These are phyloP conservation scores for Russula virescens DNA, from an alignment of 768 basidiomycete genomes.

Conservation along the genomic window DNA sequence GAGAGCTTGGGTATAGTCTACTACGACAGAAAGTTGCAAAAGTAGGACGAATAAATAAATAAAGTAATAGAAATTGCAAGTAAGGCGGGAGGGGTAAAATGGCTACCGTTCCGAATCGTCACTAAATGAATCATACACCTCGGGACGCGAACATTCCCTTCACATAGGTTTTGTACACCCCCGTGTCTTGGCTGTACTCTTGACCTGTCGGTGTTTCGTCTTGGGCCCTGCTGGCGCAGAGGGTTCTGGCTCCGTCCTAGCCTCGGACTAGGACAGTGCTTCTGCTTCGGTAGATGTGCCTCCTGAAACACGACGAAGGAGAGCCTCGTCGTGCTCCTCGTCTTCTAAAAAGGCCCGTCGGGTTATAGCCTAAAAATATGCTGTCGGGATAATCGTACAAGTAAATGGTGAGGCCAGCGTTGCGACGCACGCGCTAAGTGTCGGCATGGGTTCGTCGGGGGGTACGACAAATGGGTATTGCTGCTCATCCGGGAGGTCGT, in stretches of 20 bases:
- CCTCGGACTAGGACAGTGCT: too few species aligned
- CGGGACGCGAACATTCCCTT: constrained; percentile 9
- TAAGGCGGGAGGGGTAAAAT: too few species aligned
- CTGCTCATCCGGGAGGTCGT: constrained; percentile 21
- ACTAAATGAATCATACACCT: constrained; percentile 1
- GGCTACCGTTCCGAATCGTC: too few species aligned
- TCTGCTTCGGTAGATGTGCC: too few species aligned
- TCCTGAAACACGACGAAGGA: neutral
- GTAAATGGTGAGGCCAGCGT: constrained; percentile 4
- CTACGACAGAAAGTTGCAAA: too few species aligned
- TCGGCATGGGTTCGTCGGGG: constrained; percentile 19
- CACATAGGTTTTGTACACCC: constrained; percentile 3
- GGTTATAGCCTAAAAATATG: constrained; percentile 23
- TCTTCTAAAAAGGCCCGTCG: constrained; percentile 14
- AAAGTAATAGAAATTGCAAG: too few species aligned
- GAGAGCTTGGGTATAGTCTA: too few species aligned
- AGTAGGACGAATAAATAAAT: too few species aligned
- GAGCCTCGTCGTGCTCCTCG: neutral
- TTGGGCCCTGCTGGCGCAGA: neutral
- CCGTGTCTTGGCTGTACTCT: neutral
- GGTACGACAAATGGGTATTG: constrained; percentile 27
- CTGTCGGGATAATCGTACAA: constrained; percentile 26
- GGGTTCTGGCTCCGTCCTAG: too few species aligned
- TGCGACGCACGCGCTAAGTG: constrained; percentile 23
- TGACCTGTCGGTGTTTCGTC: constrained; percentile 6